Evolutionary conservation across 257 asterid genomes (phyloP).

Genomic region (Ilex aquifolium): DNA sequence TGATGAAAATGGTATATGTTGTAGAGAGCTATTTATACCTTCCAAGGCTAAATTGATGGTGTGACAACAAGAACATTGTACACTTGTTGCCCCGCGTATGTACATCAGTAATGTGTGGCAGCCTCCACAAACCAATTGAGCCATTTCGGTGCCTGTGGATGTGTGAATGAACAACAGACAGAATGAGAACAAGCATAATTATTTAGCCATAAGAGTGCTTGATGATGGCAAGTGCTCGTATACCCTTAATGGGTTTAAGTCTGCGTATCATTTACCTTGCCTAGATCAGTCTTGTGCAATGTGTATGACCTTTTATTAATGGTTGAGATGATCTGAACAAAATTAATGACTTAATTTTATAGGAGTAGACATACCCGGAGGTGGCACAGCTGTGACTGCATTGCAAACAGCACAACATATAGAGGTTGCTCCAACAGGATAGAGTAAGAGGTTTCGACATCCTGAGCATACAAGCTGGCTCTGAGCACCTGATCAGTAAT

Average conservation of each 20-base stretch:
- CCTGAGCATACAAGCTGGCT: slow-evolving; percentile 59
- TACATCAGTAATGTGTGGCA: slow-evolving; percentile 57
- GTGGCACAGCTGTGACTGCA: slow-evolving; percentile 48
- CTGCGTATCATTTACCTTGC: no score
- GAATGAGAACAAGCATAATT: not conserved
- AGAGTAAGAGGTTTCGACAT: slow-evolving; percentile 46
- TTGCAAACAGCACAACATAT: slow-evolving; percentile 58
- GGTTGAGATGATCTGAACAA: no score
- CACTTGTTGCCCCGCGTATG: slow-evolving; percentile 53
- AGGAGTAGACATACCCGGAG: slow-evolving; percentile 33
- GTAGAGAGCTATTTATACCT: slow-evolving; percentile 19
- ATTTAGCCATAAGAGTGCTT: no score
- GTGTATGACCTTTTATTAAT: no score
- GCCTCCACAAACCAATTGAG: slow-evolving; percentile 55
- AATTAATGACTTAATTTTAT: not conserved
- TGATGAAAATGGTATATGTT: not conserved
- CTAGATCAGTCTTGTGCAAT: no score
- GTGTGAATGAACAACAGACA: not conserved
- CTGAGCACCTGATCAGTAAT: slow-evolving; percentile 31
- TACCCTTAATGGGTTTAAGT: no score
- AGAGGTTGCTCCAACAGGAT: slow-evolving; percentile 54
- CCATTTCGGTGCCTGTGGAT: slow-evolving; percentile 49
- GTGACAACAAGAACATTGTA: slow-evolving; percentile 57
- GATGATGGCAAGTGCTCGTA: no score
- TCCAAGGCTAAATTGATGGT: slow-evolving; percentile 49